These are phyloP conservation scores for Porogramme epimiltina DNA, from an alignment of 1,284 basidiomycete genomes.

Conservation along the genomic window DNA sequence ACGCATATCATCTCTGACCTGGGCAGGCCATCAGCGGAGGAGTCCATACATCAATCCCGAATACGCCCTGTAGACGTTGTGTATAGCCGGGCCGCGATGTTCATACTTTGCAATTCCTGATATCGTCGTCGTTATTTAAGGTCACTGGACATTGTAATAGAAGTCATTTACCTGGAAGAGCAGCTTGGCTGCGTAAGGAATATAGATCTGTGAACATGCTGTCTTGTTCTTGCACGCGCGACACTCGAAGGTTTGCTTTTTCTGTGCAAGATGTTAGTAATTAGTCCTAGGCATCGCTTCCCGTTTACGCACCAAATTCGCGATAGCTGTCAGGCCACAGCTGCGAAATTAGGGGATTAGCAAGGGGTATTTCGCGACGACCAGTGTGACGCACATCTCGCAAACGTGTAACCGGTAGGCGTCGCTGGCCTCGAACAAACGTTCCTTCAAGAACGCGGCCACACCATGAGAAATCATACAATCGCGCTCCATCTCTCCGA, in stretches of 20 bases:
- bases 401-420: constrained; percentile 97
- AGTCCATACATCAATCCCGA: constrained; percentile 50
- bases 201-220: constrained; percentile 87
- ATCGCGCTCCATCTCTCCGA: constrained; percentile 99
- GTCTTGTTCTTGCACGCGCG: constrained; percentile 96
- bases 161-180: constrained; percentile 76
- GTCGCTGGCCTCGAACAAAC: constrained; percentile 91
- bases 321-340: constrained; percentile 93
- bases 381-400: constrained; percentile 71
- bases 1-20: constrained; percentile 34
- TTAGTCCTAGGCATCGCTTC: neutral
- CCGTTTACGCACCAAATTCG: constrained; percentile 72
- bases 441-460: constrained; percentile 95
- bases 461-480: constrained; percentile 99
- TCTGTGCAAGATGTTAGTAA: constrained; percentile 41
- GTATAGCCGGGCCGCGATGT: constrained; percentile 84
- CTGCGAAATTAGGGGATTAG: constrained; percentile 41
- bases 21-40: constrained; percentile 12
- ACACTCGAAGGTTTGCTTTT: constrained; percentile 89
- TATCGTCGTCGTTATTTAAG: neutral
- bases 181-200: constrained; percentile 91
- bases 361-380: neutral
- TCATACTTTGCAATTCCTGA: constrained; percentile 89
- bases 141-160: no score
- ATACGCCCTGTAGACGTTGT: constrained; percentile 83